phyloP scores from a whole-genome alignment of 371 early-diverging fungal species.

The Mortierella sp. region DNA sequence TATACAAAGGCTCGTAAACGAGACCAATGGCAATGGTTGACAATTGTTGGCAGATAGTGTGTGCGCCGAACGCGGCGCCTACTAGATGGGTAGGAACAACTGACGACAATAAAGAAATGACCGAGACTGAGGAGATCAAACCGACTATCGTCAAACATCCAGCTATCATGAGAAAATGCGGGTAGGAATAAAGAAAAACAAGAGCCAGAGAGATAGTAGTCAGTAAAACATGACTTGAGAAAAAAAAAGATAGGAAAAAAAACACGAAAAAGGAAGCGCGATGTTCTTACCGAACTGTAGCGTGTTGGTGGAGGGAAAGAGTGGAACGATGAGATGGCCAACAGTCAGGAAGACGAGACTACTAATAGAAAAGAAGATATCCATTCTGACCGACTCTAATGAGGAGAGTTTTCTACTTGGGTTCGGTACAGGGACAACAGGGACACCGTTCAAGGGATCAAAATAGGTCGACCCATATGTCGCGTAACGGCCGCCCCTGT shows the following conservation, averaged over 20 bases:
- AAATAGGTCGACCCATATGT: too few relatives aligned
- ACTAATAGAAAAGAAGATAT: not conserved
- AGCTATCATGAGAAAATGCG: too few relatives aligned
- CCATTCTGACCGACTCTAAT: slow-evolving; percentile 13
- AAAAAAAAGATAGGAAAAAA: too few relatives aligned
- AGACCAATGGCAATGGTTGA: not conserved
- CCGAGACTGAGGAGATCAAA: not conserved
- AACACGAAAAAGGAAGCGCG: too few relatives aligned
- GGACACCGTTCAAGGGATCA: too few relatives aligned
- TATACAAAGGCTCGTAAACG: slow-evolving; percentile 11
- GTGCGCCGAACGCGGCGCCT: slow-evolving; percentile 16
- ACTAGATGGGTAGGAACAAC: slow-evolving; percentile 5
- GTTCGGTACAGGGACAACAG: too few relatives aligned
- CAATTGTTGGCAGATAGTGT: not conserved
- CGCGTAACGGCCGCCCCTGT: too few relatives aligned
- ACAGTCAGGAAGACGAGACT: not conserved
- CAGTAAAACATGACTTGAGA: too few relatives aligned
- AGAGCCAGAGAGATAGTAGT: too few relatives aligned
- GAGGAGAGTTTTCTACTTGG: not conserved
- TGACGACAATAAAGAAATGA: slow-evolving; percentile 1
- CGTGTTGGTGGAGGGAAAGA: slow-evolving; percentile 6
- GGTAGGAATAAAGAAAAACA: too few relatives aligned
- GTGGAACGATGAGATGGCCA: not conserved
- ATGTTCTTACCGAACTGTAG: slow-evolving; percentile 11
- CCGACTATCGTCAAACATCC: not conserved